Evolutionary conservation across 192 early-diverging fungal species (phyloP).

Genomic region (Coemansia sp.): DNA sequence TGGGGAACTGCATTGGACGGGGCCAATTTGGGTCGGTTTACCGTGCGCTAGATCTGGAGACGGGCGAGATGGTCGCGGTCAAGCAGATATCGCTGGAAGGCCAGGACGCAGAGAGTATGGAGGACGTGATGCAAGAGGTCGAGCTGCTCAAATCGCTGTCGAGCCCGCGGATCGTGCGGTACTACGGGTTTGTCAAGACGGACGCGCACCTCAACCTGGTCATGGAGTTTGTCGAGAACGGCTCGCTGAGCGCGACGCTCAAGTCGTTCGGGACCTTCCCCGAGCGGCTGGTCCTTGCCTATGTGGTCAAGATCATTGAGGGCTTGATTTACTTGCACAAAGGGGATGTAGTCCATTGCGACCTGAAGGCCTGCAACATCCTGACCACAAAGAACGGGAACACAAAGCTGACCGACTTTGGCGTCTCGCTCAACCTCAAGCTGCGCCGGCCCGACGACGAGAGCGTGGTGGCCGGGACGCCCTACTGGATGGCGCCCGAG

Average conservation of each 20-base stretch:
- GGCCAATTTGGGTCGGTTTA: slow-evolving; percentile 90
- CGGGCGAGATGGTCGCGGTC: slow-evolving; percentile 78
- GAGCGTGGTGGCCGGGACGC: slow-evolving; percentile 76
- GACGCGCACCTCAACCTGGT: slow-evolving; percentile 73
- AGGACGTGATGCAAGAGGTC: slow-evolving; percentile 83
- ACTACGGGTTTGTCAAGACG: slow-evolving; percentile 72
- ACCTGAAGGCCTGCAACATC: slow-evolving; percentile 95
- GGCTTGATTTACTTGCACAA: slow-evolving; percentile 88
- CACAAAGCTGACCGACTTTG: slow-evolving; percentile 95
- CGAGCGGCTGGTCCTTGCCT: slow-evolving; percentile 80
- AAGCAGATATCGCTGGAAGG: slow-evolving; percentile 78
- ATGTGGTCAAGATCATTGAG: slow-evolving; percentile 81
- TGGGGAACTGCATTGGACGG: slow-evolving; percentile 84
- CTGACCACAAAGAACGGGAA: slow-evolving; percentile 93
- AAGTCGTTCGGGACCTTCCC: slow-evolving; percentile 88
- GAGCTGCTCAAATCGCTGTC: slow-evolving; percentile 76
- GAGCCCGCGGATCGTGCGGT: slow-evolving; percentile 80
- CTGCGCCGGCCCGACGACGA: slow-evolving; percentile 58
- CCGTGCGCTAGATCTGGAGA: slow-evolving; percentile 72
- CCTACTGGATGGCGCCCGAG: slow-evolving; percentile 87
- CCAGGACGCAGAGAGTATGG: slow-evolving; percentile 57
- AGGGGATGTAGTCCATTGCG: slow-evolving; percentile 87
- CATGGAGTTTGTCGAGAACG: slow-evolving; percentile 89
- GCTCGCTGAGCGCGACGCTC: slow-evolving; percentile 77
- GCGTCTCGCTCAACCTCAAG: slow-evolving; percentile 85